phyloP scores from a whole-genome alignment of 2,329 filamentous ascomycete species.

The Emydomyces testavorans region DNA sequence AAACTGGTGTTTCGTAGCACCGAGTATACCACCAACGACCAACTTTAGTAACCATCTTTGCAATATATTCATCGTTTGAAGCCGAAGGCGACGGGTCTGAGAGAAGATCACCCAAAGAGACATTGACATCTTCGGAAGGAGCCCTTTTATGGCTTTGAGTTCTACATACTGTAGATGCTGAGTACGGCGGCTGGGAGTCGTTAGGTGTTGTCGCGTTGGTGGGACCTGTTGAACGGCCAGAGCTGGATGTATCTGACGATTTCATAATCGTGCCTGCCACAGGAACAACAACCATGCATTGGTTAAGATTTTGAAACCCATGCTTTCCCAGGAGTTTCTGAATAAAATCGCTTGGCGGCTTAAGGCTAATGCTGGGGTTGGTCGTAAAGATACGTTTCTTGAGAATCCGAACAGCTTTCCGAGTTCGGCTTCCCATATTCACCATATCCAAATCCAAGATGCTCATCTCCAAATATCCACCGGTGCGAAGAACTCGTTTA shows the following conservation, averaged over 20 bases:
- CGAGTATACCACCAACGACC: constrained; percentile 93
- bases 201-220: constrained; percentile 20
- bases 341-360: constrained; percentile 39
- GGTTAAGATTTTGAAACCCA: constrained; percentile 40
- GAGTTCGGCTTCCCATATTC: constrained; percentile 39
- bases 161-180: constrained; percentile 19
- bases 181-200: constrained; percentile 19
- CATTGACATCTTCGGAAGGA: constrained; percentile 30
- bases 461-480: constrained; percentile 40
- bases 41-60: constrained; percentile 81
- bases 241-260: constrained; percentile 34
- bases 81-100: constrained; percentile 57
- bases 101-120: constrained; percentile 58
- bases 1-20: constrained; percentile 67
- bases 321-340: constrained; percentile 36
- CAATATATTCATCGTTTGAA: constrained; percentile 70
- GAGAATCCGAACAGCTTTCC: constrained; percentile 35
- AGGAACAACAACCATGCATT: constrained; percentile 40
- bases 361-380: constrained; percentile 35
- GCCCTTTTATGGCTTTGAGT: constrained; percentile 20
- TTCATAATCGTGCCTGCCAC: constrained; percentile 36
- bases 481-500: constrained; percentile 39
- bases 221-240: constrained; percentile 24
- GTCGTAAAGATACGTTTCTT: constrained; percentile 37
- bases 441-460: constrained; percentile 41